Evolutionary conservation across 805 yeast species (phyloP), one percentile per base, ranked within the genome.

Genomic region (Pichia paraexigua): DNA sequence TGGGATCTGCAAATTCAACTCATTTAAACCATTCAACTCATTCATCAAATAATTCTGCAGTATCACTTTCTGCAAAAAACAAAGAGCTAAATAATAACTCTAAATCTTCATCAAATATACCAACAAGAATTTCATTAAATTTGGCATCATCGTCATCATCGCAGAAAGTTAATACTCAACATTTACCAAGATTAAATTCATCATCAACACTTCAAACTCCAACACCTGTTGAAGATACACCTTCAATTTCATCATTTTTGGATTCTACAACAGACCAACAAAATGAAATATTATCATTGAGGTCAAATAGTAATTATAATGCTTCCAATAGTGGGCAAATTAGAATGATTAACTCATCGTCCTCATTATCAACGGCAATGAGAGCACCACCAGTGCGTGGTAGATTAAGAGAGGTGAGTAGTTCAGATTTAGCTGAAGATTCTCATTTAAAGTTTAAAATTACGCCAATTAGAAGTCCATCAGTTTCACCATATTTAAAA

Each of bases 361-460:
- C 24, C 13, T 37, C 41, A 18, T 18, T 18, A 20, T 8, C 41
- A 20, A 7, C 45, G 6, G 12, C 20, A 10, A 2, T 32, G 24
- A 42, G 24, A 20, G 12, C 40, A 28, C 25, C 25, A 2, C n/a
- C 32, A n/a, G 24, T 18, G 8, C 40, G 50, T 9, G 50, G 45
- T 39, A 41, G 50, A 43, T 40, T n/a, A 22, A 55, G 47, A 37
- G 58, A 58, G 30, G 43, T 50, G 4, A 7, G 6, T n/a, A 35
- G 39, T n/a, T 50, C 50, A 3, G 56, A 56, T 25, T 47, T 53
- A 7, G 54, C 52, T 2, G 53, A 50, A 21, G 65, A 63, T 50
- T 43, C 61, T n/a, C 64, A 63, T n/a, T 63, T 65, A 9, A 54
- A 57, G 46, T 62, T 65, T 50, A 58, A 60, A 39, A 64, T 64